Percentiles rank a stretch among this genome's conserved stretches.
phyloP scores from a whole-genome alignment of 2,329 filamentous ascomycete species.

The Colletotrichum eremochloae region DNA sequence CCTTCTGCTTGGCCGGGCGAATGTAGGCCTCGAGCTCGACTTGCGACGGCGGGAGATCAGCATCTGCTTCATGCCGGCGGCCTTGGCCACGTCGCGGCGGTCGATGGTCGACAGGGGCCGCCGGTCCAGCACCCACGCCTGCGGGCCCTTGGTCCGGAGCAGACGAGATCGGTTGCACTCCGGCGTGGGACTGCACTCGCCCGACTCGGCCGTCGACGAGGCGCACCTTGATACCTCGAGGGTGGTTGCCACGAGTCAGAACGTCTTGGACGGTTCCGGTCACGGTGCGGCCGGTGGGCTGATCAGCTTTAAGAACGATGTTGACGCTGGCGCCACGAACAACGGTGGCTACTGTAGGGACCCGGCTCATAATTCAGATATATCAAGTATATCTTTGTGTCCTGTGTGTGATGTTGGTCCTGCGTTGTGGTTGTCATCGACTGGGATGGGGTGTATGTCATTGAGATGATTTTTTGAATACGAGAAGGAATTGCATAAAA shows the following conservation, averaged over 20 bases:
- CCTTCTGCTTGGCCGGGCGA: conserved; percentile 47
- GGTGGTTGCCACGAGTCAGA: conserved; percentile 80
- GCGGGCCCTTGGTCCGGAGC: conserved; percentile 17
- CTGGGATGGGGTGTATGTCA: neutral
- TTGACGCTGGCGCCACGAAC: conserved; percentile 74
- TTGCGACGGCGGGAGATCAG: neutral
- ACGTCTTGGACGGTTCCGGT: conserved; percentile 75
- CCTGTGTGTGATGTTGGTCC: neutral
- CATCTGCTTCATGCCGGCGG: conserved; percentile 42
- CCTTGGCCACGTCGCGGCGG: conserved; percentile 11
- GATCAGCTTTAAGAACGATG: conserved; percentile 82
- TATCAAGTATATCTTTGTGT: neutral
- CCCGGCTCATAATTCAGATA: conserved; percentile 45
- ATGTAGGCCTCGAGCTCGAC: conserved; percentile 64
- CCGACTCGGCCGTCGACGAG: conserved; percentile 79
- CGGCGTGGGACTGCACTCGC: conserved; percentile 75
- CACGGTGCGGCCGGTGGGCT: conserved; percentile 79
- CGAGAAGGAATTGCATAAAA: neutral
- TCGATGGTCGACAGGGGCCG: neutral
- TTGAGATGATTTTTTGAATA: neutral
- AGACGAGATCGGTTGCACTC: conserved; percentile 32
- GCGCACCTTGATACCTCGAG: conserved; percentile 83
- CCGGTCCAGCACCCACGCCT: neutral
- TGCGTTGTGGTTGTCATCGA: neutral
- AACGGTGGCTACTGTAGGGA: conserved; percentile 66